A percentile compares a stretch with the other conserved stretches of the same genome.
These are phyloP conservation scores for Sporothrix inflata DNA, from an alignment of 2,329 filamentous ascomycete species.

Conservation along the genomic window DNA sequence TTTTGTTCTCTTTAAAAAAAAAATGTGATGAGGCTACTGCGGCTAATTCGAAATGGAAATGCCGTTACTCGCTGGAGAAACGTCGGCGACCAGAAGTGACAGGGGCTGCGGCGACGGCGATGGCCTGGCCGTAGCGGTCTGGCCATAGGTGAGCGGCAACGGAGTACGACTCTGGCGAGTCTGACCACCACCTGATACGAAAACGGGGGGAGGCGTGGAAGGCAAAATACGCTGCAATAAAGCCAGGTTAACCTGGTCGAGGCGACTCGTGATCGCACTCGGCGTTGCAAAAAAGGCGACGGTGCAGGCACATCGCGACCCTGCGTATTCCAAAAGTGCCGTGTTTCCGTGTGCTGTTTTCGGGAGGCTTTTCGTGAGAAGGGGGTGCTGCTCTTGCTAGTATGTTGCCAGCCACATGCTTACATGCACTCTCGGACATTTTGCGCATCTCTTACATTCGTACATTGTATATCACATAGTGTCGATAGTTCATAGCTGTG, in stretches of 20 bases:
- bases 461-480: not conserved
- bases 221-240: not conserved
- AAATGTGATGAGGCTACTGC: not conserved
- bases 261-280: not conserved
- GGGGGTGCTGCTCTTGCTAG: not conserved
- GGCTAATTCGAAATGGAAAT: not conserved
- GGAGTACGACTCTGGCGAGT: not conserved
- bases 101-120: not conserved
- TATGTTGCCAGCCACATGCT: not conserved
- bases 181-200: not conserved
- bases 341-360: not conserved
- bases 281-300: not conserved
- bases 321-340: not conserved
- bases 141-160: not conserved
- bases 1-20: not conserved
- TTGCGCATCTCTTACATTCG: too few species aligned
- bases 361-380: not conserved
- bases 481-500: not conserved
- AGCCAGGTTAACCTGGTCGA: not conserved
- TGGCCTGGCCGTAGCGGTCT: not conserved
- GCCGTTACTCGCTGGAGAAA: slow-evolving; percentile 12
- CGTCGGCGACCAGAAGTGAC: not conserved
- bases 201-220: not conserved
- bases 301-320: not conserved
- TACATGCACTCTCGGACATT: not conserved